Conservation (phyloP, 768 basidiomycete genomes). For the Dentipellis sp. region DNA sequence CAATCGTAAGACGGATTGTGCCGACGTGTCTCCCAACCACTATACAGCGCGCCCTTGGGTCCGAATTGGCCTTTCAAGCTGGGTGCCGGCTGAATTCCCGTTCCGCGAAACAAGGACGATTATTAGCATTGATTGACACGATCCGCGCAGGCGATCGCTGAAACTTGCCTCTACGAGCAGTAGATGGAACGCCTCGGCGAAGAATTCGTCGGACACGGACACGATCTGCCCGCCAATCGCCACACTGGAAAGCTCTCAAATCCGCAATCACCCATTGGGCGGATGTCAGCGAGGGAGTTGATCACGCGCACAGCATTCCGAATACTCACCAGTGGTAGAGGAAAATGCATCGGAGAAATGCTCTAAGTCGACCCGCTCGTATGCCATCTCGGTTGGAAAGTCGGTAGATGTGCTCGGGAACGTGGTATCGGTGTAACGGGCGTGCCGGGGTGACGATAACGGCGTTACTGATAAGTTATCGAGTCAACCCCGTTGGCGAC, state of each 20-base stretch:
- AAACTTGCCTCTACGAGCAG: conserved; percentile 66
- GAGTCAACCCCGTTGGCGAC: too few species aligned
- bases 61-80: conserved; percentile 96
- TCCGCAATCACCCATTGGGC: background rate
- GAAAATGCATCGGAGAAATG: conserved; percentile 39
- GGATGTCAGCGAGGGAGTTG: background rate
- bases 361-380: conserved; percentile 34
- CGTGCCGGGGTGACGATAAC: background rate
- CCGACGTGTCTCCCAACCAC: conserved; percentile 89
- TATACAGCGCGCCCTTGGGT: conserved; percentile 87
- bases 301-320: too few species aligned
- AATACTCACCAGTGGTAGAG: conserved; percentile 37
- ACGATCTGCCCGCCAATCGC: conserved; percentile 71
- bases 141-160: background rate
- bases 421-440: background rate
- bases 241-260: conserved; percentile 81
- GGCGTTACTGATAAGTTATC: background rate
- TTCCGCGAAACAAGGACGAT: too few species aligned
- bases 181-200: conserved; percentile 78
- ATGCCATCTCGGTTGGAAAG: conserved; percentile 29
- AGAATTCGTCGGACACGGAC: conserved; percentile 91
- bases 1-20: conserved; percentile 90
- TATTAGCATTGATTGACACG: background rate
- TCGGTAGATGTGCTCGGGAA: background rate
- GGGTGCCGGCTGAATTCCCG: conserved; percentile 54